Conservation (phyloP, 2,329 filamentous ascomycete genomes). For the Arthrocladium fulminans region DNA sequence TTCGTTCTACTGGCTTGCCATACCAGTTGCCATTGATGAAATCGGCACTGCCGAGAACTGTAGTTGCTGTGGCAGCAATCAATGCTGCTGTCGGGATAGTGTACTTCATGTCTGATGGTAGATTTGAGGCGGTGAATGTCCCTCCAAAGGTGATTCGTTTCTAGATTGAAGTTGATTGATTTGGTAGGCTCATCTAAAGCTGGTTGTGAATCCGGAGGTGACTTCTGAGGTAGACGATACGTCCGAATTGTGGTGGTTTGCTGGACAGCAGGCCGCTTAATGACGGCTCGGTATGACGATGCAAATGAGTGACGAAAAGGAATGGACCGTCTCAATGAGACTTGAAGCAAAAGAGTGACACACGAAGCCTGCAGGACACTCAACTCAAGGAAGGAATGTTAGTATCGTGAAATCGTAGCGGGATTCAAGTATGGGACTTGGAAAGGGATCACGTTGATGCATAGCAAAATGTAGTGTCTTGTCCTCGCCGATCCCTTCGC, state of each 20-base stretch:
- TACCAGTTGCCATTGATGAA: conserved; percentile 53
- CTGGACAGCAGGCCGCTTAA: not conserved
- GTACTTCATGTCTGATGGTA: conserved; percentile 1
- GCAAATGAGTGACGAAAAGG: conserved; percentile 1
- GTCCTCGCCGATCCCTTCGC: not conserved
- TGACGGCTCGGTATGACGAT: not conserved
- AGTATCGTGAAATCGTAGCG: not conserved
- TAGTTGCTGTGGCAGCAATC: conserved; percentile 18
- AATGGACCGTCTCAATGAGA: not conserved
- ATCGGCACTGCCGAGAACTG: conserved; percentile 17
- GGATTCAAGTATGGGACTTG: conserved; percentile 1
- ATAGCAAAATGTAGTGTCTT: not conserved
- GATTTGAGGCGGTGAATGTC: not conserved
- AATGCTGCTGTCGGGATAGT: not conserved
- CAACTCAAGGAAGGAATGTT: not conserved
- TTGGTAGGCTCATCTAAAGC: not conserved
- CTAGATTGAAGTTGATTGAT: not conserved
- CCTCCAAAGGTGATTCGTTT: not conserved
- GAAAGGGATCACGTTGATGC: not conserved
- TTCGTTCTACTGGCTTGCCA: conserved; percentile 51
- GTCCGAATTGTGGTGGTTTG: not conserved
- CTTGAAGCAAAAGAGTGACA: not conserved
- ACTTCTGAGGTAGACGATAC: not conserved
- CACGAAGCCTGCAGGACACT: not conserved
- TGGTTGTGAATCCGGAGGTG: not conserved